Evolutionary conservation across 2,329 filamentous ascomycete genomes (phyloP).

Genomic region (Geoglossum cookeanum): DNA sequence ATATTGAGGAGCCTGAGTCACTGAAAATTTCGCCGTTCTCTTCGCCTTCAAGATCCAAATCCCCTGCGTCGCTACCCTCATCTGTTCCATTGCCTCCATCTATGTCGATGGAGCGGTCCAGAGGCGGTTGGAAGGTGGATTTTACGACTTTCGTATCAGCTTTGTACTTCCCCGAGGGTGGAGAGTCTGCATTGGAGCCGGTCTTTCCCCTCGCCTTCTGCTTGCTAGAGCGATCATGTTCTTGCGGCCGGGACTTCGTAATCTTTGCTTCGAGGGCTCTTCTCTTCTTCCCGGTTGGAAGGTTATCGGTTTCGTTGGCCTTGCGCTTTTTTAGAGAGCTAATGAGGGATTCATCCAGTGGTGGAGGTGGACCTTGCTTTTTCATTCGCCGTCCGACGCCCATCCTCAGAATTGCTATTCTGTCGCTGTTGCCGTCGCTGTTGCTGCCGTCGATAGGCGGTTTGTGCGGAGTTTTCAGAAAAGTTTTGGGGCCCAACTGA

Average conservation of each 20-base stretch:
- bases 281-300: constrained; percentile 17
- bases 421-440: neutral
- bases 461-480: neutral
- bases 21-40: constrained; percentile 36
- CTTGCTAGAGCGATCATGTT: neutral
- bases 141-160: constrained; percentile 17
- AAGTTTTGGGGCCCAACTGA: neutral
- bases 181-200: neutral
- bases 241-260: constrained; percentile 16
- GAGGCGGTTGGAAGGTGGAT: constrained; percentile 18
- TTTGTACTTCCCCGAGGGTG: neutral
- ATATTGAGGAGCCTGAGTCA: constrained; percentile 35
- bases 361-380: constrained; percentile 76
- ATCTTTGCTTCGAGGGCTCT: constrained; percentile 22
- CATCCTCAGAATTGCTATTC: constrained; percentile 35
- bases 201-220: neutral
- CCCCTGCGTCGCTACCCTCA: constrained; percentile 14
- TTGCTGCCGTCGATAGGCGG: neutral
- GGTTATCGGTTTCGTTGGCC: constrained; percentile 42
- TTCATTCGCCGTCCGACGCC: constrained; percentile 83
- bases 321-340: constrained; percentile 60
- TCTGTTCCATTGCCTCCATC: constrained; percentile 21
- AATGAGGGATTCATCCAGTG: constrained; percentile 53
- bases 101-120: constrained; percentile 16
- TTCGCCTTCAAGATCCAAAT: constrained; percentile 13